phyloP scores from a whole-genome alignment of 768 basidiomycete genomes.

The Hysterangium stoloniferum region DNA sequence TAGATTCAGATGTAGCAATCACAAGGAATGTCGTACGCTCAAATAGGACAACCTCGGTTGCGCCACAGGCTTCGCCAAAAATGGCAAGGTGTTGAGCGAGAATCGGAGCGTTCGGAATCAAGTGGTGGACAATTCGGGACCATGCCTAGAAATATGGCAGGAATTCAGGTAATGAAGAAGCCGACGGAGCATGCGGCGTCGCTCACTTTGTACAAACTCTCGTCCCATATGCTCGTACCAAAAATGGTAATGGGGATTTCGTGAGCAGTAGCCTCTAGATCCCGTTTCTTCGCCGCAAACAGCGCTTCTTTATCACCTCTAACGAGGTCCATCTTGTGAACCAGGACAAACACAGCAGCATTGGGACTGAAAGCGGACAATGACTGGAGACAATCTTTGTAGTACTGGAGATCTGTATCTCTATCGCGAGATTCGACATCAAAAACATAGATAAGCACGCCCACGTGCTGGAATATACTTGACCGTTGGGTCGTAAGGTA shows the following conservation, averaged over 20 bases:
- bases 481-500: conserved; percentile 87
- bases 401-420: conserved; percentile 84
- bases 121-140: conserved; percentile 94
- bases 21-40: conserved; percentile 98
- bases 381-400: conserved; percentile 83
- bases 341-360: conserved; percentile 79
- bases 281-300: conserved; percentile 66
- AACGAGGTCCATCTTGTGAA: conserved; percentile 98
- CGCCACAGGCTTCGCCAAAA: conserved; percentile 80
- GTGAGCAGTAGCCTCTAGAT: conserved; percentile 62
- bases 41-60: conserved; percentile 91
- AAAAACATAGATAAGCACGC: conserved; percentile 97
- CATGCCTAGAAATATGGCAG: conserved; percentile 59
- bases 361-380: conserved; percentile 71
- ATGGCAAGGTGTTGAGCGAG: conserved; percentile 81
- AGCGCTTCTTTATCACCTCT: conserved; percentile 48
- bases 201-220: conserved; percentile 85
- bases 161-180: conserved; percentile 6
- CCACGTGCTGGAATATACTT: conserved; percentile 96
- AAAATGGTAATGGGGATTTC: conserved; percentile 63
- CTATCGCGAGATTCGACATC: conserved; percentile 86
- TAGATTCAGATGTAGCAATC: conserved; percentile 62
- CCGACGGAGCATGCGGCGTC: conserved; percentile 10
- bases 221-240: conserved; percentile 95
- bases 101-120: conserved; percentile 91